A percentile compares a stretch with the other conserved stretches of the same genome.
Conservation (phyloP, 2,329 filamentous ascomycete species). For the Scedosporium boydii region DNA sequence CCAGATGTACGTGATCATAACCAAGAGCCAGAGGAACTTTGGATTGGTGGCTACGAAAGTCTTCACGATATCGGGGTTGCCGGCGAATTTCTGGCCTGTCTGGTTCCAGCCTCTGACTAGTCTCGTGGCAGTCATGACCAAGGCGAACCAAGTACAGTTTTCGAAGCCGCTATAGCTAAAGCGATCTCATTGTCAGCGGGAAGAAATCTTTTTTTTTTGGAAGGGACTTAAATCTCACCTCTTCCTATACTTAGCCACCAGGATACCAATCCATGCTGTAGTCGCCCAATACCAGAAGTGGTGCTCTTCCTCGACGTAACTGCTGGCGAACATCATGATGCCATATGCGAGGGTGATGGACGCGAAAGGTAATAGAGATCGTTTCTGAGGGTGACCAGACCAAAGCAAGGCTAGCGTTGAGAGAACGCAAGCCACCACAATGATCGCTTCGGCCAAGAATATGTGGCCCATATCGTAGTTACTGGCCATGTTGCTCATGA, state of each 20-base stretch:
- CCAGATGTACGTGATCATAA: constrained; percentile 60
- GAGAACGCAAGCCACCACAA: constrained; percentile 24
- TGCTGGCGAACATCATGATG: constrained; percentile 94
- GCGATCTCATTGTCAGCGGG: constrained; percentile 10
- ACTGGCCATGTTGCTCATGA: constrained; percentile 84
- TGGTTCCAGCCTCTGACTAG: constrained; percentile 82
- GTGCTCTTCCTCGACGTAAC: constrained; percentile 96
- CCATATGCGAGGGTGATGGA: constrained; percentile 56
- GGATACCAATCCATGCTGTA: constrained; percentile 55
- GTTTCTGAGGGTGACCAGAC: constrained; percentile 9
- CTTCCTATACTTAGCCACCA: constrained; percentile 37
- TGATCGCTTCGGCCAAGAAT: constrained; percentile 30
- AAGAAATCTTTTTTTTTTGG: neutral
- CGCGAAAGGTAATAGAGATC: constrained; percentile 31
- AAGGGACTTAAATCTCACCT: constrained; percentile 19
- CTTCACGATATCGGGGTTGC: constrained; percentile 79
- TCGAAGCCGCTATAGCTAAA: constrained; percentile 13
- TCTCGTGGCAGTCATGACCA: constrained; percentile 53
- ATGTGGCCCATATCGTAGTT: constrained; percentile 74
- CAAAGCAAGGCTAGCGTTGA: constrained; percentile 24
- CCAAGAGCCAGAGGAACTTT: constrained; percentile 62
- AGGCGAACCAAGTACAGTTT: constrained; percentile 18
- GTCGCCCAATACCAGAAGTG: constrained; percentile 96
- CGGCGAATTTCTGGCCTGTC: constrained; percentile 91
- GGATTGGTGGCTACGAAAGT: constrained; percentile 56